Evolutionary conservation across 176 grass and related monocot species (phyloP).

Genomic region (Carex littledalei): DNA sequence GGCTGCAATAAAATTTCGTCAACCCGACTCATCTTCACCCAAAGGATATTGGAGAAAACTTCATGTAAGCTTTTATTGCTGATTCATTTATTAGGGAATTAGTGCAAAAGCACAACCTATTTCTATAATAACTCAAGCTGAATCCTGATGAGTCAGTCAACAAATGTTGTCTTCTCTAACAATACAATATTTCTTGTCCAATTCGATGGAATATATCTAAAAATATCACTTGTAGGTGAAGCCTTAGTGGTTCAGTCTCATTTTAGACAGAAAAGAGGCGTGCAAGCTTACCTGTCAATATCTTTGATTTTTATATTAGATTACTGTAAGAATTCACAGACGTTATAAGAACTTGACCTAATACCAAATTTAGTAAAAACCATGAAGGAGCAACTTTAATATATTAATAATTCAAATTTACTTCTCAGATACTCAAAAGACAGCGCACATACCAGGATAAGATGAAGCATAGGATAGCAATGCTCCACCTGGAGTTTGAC

Average conservation of each 20-base stretch:
- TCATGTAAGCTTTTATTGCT: neutral
- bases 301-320: neutral
- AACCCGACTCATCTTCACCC: neutral
- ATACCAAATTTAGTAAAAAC: neutral
- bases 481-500: slow-evolving; percentile 28
- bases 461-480: slow-evolving; percentile 36
- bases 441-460: slow-evolving; percentile 37
- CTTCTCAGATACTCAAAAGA: neutral
- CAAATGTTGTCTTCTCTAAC: neutral
- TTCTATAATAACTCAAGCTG: neutral
- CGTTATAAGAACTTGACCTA: neutral
- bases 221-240: neutral
- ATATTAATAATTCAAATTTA: neutral
- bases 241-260: neutral
- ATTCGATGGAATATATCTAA: neutral
- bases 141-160: neutral
- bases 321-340: neutral
- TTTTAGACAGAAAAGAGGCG: neutral
- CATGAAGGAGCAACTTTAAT: neutral
- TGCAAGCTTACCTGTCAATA: neutral
- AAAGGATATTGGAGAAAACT: neutral
- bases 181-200: neutral
- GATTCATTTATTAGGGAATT: neutral
- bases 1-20: neutral
- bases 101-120: neutral